phyloP scores from a whole-genome alignment of 176 grass and related monocot genomes.

The Aegilops tauschii region DNA sequence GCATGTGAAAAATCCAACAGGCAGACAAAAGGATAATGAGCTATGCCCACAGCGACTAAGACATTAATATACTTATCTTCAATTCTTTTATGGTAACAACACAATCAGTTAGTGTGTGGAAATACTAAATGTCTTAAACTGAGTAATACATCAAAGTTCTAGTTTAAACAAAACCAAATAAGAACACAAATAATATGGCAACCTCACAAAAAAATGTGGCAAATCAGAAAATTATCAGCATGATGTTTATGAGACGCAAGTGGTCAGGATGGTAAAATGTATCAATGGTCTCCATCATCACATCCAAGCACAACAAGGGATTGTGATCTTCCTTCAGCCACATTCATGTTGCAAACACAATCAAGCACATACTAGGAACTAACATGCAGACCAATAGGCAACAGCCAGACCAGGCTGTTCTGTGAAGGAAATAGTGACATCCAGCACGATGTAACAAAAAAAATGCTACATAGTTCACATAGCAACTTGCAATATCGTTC shows the following conservation, averaged over 20 bases:
- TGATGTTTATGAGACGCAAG: neutral
- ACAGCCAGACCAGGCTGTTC: neutral
- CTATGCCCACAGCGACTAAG: neutral
- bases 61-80: neutral
- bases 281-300: neutral
- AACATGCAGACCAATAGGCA: neutral
- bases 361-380: neutral
- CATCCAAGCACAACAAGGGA: neutral
- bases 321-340: neutral
- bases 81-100: neutral
- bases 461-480: neutral
- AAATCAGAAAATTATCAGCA: neutral
- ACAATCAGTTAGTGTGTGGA: neutral
- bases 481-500: neutral
- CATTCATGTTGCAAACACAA: constrained; percentile 3
- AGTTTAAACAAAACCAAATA: neutral
- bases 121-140: neutral
- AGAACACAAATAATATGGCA: neutral
- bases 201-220: neutral
- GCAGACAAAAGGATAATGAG: constrained; percentile 5
- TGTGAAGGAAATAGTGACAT: neutral
- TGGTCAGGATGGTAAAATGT: neutral
- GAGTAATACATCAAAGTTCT: neutral
- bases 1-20: neutral
- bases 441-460: constrained; percentile 7